Base-by-base conservation (phyloP, 1,284 basidiomycete species). In the Malassezia sympodialis region DNA sequence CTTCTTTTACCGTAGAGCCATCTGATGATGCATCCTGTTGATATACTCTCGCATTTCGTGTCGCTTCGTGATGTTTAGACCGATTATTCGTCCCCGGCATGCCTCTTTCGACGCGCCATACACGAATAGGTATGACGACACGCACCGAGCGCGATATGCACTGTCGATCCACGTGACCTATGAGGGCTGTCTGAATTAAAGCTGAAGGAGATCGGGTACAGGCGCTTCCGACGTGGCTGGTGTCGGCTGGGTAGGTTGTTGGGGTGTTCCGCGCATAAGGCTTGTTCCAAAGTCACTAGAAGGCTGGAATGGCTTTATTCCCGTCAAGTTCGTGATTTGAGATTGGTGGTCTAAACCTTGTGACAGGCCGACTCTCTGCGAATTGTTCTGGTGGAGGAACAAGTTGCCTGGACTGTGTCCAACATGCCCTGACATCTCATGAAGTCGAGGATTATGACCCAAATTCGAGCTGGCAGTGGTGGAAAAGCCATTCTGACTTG, bases 231-330 rank as follows among this genome's bases (percentile, higher is more conserved):
- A n/a, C 27, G 27, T 11, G 24, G 24, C 11, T 11, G 10, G 24
- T 24, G 15, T n/a, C 8, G n/a, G 11, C n/a, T 43, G 41, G 3
- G 24, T 15, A 8, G 24, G 24, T 11, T 10, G 12, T 21, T 32
- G 44, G 2, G 28, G 12, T 3, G 35, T 39, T 7, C 44, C 44
- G 24, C 23, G 34, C 27, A 56, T 8, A 23, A 60, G 43, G 26
- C 47, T 56, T 8, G 44, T 28, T 12, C 71, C 71, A 50, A 73
- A 73, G 11, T 61, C 59, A 21, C 54, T 59, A 4, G 67, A 61
- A 0, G 71, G 71, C 48, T 71, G 63, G 62, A 73, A 73, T 1
- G 70, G 71, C 49, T 68, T 69, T 24, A 73, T 57, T 2, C 41
- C 51, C 2, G 62, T 48, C n/a, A 56, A 23, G 15, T 41, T 48